Percentiles rank a stretch among this genome's conserved stretches.
Conservation (phyloP, 345 rosid genomes). For the Linum usitatissimum region DNA sequence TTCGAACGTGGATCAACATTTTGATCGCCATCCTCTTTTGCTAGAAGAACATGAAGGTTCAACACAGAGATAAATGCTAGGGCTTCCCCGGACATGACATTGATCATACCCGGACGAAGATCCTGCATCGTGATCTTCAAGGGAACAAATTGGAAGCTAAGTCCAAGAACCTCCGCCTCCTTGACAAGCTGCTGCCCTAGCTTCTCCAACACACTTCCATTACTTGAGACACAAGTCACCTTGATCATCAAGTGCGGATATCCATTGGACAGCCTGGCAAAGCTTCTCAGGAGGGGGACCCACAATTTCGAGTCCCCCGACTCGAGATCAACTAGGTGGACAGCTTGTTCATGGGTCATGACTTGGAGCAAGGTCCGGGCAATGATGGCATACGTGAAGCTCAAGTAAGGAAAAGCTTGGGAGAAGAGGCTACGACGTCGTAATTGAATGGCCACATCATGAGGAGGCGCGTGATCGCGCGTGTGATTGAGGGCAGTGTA, state of each 20-base stretch:
- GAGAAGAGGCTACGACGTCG: constrained; percentile 14
- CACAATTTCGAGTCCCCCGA: constrained; percentile 30
- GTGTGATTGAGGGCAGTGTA: constrained; percentile 27
- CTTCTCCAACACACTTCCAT: constrained; percentile 19
- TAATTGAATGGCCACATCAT: neutral
- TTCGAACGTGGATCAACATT: neutral
- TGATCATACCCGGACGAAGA: constrained; percentile 25
- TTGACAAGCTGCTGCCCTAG: constrained; percentile 28
- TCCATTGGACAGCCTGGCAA: constrained; percentile 16
- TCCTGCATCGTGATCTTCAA: constrained; percentile 21
- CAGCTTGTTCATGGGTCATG: constrained; percentile 18
- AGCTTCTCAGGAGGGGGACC: constrained; percentile 28
- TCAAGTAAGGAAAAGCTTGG: constrained; percentile 24
- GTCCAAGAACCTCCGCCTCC: constrained; percentile 30
- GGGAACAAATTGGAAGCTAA: constrained; percentile 40
- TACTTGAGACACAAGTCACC: constrained; percentile 25
- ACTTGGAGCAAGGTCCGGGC: constrained; percentile 17
- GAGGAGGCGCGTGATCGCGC: neutral
- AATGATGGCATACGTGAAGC: constrained; percentile 22
- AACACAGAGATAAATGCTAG: constrained; percentile 34
- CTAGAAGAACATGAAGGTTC: constrained; percentile 33
- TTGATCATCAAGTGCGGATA: constrained; percentile 24
- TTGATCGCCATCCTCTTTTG: constrained; percentile 39
- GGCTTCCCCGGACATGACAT: constrained; percentile 30
- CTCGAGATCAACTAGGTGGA: constrained; percentile 42